Evolutionary conservation across 805 yeast genomes (phyloP).

Genomic region (Wickerhamiella alocasiicola): DNA sequence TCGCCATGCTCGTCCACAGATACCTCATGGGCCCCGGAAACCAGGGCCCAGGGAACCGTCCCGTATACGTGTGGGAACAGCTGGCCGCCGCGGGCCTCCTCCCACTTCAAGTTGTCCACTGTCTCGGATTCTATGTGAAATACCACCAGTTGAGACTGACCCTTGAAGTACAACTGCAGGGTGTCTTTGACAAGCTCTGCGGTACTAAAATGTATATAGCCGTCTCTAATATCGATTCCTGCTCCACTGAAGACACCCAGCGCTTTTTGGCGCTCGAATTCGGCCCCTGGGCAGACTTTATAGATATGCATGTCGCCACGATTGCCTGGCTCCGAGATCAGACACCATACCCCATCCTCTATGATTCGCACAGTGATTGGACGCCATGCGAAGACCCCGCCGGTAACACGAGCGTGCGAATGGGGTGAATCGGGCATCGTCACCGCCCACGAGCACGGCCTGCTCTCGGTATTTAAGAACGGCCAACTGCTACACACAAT

Average conservation of each 20-base stretch:
- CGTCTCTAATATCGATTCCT: conserved; percentile 5
- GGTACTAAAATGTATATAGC: conserved; percentile 7
- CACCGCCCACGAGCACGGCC: conserved; percentile 9
- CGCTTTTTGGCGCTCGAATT: conserved; percentile 5
- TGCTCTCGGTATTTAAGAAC: conserved; percentile 2
- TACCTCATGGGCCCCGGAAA: background rate
- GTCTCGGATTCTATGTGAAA: conserved; percentile 3
- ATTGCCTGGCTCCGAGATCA: background rate
- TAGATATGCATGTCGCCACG: conserved; percentile 2
- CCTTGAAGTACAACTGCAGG: conserved; percentile 6
- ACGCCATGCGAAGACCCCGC: background rate
- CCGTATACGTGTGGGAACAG: conserved; percentile 10
- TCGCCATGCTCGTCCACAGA: background rate
- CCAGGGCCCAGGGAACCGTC: background rate
- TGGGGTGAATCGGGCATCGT: conserved; percentile 5
- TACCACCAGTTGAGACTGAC: conserved; percentile 3
- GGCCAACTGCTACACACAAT: background rate
- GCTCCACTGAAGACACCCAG: conserved; percentile 1
- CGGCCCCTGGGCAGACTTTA: conserved; percentile 8
- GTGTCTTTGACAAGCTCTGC: conserved; percentile 4
- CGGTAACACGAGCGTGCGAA: background rate
- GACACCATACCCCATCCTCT: background rate
- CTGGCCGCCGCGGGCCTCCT: conserved; percentile 8
- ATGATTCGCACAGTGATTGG: conserved; percentile 3
- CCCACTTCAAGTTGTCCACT: conserved; percentile 10